Evolutionary conservation across 2,329 filamentous ascomycete genomes (phyloP).

Genomic region (Venturiaceae sp.): DNA sequence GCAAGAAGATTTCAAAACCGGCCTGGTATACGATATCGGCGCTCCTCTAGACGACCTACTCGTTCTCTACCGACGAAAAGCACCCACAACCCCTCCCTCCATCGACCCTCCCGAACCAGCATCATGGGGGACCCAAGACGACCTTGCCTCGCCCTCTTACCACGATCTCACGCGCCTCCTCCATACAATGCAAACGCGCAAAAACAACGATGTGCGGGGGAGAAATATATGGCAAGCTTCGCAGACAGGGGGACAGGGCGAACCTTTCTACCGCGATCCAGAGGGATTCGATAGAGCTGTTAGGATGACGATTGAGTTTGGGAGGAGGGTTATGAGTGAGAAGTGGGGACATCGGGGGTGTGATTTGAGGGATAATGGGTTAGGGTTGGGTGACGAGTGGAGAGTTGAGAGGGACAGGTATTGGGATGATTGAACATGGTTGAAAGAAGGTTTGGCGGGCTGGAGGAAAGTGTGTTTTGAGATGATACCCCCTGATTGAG

Average conservation of each 20-base stretch:
- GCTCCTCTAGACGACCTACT: background rate
- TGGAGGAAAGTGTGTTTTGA: background rate
- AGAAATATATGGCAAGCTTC: constrained; percentile 10
- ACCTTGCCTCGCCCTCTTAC: background rate
- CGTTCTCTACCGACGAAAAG: background rate
- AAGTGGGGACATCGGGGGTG: constrained; percentile 10
- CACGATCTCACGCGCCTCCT: background rate
- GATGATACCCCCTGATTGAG: background rate
- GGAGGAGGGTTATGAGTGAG: constrained; percentile 9
- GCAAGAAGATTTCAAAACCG: background rate
- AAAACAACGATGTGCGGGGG: constrained; percentile 1
- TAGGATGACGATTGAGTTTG: constrained; percentile 9
- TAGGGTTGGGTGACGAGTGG: constrained; percentile 7
- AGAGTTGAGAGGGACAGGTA: constrained; percentile 7
- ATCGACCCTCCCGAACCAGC: no score
- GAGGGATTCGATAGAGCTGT: constrained; percentile 11
- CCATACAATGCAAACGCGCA: background rate
- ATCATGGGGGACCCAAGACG: background rate
- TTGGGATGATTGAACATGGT: constrained; percentile 4
- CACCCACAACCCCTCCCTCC: background rate
- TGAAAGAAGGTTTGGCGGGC: background rate
- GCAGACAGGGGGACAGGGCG: constrained; percentile 10
- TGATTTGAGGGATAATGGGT: constrained; percentile 21
- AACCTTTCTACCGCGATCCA: constrained; percentile 12
- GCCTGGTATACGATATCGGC: constrained; percentile 4